These are phyloP conservation scores for Aspergillus quadricinctus DNA, from an alignment of 2,329 filamentous ascomycete genomes.

Conservation along the genomic window DNA sequence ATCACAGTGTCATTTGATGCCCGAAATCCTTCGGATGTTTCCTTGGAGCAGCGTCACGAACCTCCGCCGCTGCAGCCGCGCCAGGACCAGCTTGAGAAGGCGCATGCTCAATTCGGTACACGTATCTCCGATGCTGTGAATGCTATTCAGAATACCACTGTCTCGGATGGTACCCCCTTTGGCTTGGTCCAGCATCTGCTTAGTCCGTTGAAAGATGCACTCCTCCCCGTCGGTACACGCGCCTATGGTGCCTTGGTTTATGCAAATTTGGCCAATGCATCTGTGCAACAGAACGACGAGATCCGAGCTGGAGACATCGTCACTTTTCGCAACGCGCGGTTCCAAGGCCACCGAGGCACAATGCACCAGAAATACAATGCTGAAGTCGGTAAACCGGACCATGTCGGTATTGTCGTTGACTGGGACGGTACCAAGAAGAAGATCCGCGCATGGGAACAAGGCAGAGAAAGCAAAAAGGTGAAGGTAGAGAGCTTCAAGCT, in stretches of 20 bases:
- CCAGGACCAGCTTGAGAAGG: constrained; percentile 88
- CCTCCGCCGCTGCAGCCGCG: constrained; percentile 73
- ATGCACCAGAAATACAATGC: constrained; percentile 91
- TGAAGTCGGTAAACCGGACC: constrained; percentile 83
- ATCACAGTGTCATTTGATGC: constrained; percentile 76
- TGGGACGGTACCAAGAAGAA: constrained; percentile 99
- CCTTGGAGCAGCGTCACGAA: constrained; percentile 82
- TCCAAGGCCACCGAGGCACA: constrained; percentile 90
- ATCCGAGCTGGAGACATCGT: constrained; percentile 92
- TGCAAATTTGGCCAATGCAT: constrained; percentile 89
- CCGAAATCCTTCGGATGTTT: constrained; percentile 66
- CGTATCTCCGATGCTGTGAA: constrained; percentile 67
- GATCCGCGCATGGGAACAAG: constrained; percentile 91
- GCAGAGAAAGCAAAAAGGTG: constrained; percentile 86
- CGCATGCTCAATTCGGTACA: constrained; percentile 76
- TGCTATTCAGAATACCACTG: constrained; percentile 70
- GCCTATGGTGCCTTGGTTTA: constrained; percentile 91
- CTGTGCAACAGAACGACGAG: constrained; percentile 83
- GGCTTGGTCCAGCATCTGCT: constrained; percentile 76
- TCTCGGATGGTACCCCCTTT: constrained; percentile 79
- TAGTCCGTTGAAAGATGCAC: constrained; percentile 65
- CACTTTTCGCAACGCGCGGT: constrained; percentile 84
- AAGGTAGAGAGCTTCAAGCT: constrained; percentile 92
- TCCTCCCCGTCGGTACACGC: constrained; percentile 80
- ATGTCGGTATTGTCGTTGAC: constrained; percentile 86